Evolutionary conservation across 805 yeast genomes (phyloP).

Genomic region (Metschnikowia arizonensis): DNA sequence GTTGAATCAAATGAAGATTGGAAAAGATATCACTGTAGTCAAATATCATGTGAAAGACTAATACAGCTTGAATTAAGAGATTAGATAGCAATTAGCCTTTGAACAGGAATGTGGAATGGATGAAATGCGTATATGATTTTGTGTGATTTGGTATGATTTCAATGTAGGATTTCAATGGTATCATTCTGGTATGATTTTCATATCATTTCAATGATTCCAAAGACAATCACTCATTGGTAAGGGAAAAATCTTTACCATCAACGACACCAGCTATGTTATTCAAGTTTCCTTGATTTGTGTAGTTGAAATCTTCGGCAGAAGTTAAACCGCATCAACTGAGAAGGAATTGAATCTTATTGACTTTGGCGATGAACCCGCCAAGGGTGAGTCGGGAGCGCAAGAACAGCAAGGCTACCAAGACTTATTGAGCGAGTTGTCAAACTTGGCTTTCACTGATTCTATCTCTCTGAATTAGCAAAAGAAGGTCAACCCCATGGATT

Average conservation of each 20-base stretch:
- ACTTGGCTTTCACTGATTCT: conserved; percentile 51
- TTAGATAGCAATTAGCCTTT: too few species aligned
- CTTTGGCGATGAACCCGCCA: conserved; percentile 40
- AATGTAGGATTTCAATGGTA: too few species aligned
- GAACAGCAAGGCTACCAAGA: conserved; percentile 54
- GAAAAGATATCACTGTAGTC: too few species aligned
- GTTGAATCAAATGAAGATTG: too few species aligned
- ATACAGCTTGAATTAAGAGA: too few species aligned
- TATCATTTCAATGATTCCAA: too few species aligned
- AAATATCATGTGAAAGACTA: too few species aligned
- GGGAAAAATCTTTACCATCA: conserved; percentile 72
- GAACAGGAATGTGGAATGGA: too few species aligned
- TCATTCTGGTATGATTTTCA: too few species aligned
- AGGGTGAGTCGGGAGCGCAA: conserved; percentile 23
- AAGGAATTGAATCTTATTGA: conserved; percentile 39
- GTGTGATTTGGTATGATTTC: too few species aligned
- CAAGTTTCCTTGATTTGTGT: conserved; percentile 86
- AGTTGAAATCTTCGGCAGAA: conserved; percentile 64
- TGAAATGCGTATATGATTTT: too few species aligned
- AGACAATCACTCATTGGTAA: conserved; percentile 69
- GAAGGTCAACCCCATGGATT: conserved; percentile 30
- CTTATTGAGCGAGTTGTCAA: conserved; percentile 65
- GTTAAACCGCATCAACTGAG: conserved; percentile 45
- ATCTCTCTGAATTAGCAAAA: conserved; percentile 7
- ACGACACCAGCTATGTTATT: conserved; percentile 70